These are phyloP conservation scores for Plasmodium vinckei DNA, from an alignment of 169 alveolate species.

Conservation along the genomic window DNA sequence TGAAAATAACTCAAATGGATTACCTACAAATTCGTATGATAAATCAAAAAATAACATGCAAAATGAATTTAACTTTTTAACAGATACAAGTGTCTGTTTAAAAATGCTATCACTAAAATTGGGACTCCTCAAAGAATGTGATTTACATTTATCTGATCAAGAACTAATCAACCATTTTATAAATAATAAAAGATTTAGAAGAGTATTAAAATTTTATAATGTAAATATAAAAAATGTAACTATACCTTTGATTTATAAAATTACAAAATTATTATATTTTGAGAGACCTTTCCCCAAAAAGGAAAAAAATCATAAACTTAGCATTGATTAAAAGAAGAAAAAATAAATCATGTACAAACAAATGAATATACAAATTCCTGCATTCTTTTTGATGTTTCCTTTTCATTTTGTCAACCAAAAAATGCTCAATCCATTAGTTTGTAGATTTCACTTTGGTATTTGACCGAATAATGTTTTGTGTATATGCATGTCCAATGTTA, in stretches of 20 bases:
- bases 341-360: not conserved
- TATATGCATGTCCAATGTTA: no score
- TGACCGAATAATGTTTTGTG: no score
- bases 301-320: constrained; percentile 32
- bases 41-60: not conserved
- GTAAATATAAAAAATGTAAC: constrained; percentile 42
- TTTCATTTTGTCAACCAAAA: no score
- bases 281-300: constrained; percentile 71
- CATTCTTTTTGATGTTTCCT: no score
- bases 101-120: constrained; percentile 35
- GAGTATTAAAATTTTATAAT: constrained; percentile 54
- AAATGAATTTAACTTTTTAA: not conserved
- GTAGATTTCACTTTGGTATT: no score
- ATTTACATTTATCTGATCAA: constrained; percentile 44
- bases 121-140: constrained; percentile 30
- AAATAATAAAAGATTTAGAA: constrained; percentile 34
- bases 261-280: constrained; percentile 64
- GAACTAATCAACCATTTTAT: constrained; percentile 37
- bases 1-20: not conserved
- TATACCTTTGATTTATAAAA: constrained; percentile 66
- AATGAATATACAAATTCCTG: not conserved
- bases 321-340: constrained; percentile 8
- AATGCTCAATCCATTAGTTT: no score
- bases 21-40: not conserved
- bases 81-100: constrained; percentile 19